Conservation (phyloP, 352 stramenopile species). For the Globisporangium orthogonon region DNA sequence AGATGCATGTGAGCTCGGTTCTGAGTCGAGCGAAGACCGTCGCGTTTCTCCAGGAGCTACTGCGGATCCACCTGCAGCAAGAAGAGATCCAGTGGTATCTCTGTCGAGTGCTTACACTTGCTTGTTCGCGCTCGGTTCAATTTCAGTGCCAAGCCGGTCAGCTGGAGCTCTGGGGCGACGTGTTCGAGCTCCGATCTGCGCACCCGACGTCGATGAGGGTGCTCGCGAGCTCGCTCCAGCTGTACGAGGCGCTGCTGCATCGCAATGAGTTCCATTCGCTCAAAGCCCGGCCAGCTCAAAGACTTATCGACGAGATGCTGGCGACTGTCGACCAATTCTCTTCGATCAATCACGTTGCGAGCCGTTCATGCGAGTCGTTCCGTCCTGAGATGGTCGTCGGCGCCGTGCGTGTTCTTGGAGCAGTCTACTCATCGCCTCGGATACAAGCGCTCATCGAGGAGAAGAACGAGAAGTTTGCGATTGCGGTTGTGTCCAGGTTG, state of each 20-base stretch:
- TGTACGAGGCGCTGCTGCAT: slow-evolving; percentile 21
- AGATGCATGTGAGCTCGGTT: slow-evolving; percentile 10
- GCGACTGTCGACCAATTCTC: slow-evolving; percentile 14
- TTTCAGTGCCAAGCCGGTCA: slow-evolving; percentile 36
- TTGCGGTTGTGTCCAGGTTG: slow-evolving; percentile 5
- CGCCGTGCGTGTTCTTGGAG: slow-evolving; percentile 10
- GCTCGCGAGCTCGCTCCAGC: slow-evolving; percentile 22
- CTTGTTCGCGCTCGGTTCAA: slow-evolving; percentile 16
- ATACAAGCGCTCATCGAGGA: slow-evolving; percentile 7
- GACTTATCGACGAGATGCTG: slow-evolving; percentile 18
- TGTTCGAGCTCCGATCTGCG: slow-evolving; percentile 21
- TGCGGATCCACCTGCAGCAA: slow-evolving; percentile 16
- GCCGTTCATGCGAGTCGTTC: neutral
- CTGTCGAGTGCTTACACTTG: slow-evolving; percentile 17
- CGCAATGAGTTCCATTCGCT: slow-evolving; percentile 28
- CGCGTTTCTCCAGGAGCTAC: slow-evolving; percentile 14
- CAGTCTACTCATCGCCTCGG: slow-evolving; percentile 12
- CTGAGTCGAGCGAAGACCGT: slow-evolving; percentile 14
- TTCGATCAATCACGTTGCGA: neutral
- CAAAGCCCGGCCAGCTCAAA: slow-evolving; percentile 1
- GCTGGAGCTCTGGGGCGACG: slow-evolving; percentile 22
- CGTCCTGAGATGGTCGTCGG: slow-evolving; percentile 9
- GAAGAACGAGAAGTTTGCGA: slow-evolving; percentile 1
- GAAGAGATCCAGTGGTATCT: slow-evolving; percentile 40
- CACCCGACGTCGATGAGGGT: slow-evolving; percentile 29